A percentile compares a stretch with the other conserved stretches of the same genome.
Evolutionary conservation across 208 protist species (phyloP).

Genomic region (Vickermania ingenoplastis): DNA sequence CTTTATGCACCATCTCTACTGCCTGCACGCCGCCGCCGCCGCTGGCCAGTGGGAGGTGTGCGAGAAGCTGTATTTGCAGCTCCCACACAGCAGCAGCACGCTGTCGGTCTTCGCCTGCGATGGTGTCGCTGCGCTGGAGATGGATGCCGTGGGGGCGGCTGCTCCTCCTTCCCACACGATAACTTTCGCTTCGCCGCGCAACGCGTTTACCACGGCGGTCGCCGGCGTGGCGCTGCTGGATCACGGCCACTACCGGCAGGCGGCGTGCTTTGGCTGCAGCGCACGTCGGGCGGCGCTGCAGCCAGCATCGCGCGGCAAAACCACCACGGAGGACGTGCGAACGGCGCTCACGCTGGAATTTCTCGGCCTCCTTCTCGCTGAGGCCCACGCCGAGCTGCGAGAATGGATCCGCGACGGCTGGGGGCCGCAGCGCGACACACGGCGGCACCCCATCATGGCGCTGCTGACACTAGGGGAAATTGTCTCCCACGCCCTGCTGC

Average conservation of each 20-base stretch:
- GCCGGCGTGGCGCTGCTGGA: conserved; percentile 62
- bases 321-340: background rate
- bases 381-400: background rate
- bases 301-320: background rate
- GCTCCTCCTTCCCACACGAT: background rate
- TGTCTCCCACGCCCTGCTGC: background rate
- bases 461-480: background rate
- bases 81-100: conserved; percentile 9
- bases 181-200: conserved; percentile 20
- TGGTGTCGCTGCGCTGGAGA: conserved; percentile 1
- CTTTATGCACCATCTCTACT: conserved; percentile 76
- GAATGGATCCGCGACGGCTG: background rate
- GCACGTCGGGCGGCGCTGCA: conserved; percentile 5
- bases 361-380: background rate
- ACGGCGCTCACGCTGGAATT: background rate
- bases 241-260: conserved; percentile 16
- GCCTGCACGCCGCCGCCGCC: conserved; percentile 48
- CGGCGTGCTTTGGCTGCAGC: conserved; percentile 14
- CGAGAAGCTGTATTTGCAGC: conserved; percentile 9
- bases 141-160: too few species aligned
- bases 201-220: conserved; percentile 56
- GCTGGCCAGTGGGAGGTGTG: conserved; percentile 22
- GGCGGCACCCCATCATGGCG: background rate
- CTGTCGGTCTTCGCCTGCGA: conserved; percentile 6
- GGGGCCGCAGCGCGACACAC: background rate